These are phyloP conservation scores for Biscogniauxia sp. DNA, from an alignment of 2,329 filamentous ascomycete species.

Conservation along the genomic window DNA sequence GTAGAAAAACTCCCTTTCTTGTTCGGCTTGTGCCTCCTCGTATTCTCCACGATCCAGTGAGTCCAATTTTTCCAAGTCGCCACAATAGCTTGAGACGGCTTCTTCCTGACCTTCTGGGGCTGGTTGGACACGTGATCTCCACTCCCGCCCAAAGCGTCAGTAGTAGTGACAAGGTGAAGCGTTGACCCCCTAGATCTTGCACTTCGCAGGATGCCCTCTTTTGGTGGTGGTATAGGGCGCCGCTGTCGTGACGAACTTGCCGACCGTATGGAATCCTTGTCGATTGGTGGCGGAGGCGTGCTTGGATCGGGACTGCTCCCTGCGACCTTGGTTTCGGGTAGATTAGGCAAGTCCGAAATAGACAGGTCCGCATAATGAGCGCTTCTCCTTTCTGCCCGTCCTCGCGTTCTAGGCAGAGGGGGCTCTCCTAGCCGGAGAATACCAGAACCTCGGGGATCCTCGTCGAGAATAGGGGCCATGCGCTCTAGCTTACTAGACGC, in stretches of 20 bases:
- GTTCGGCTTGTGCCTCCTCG: conserved; percentile 49
- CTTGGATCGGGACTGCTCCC: conserved; percentile 46
- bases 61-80: conserved; percentile 64
- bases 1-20: conserved; percentile 56
- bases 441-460: conserved; percentile 62
- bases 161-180: conserved; percentile 76
- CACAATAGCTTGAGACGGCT: conserved; percentile 57
- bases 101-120: conserved; percentile 51
- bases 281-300: conserved; percentile 67
- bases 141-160: conserved; percentile 45
- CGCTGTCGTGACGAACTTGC: conserved; percentile 75
- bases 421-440: conserved; percentile 43
- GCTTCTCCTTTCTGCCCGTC: conserved; percentile 74
- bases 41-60: conserved; percentile 61
- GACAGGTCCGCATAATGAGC: conserved; percentile 62
- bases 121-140: conserved; percentile 25
- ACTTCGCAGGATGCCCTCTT: conserved; percentile 69
- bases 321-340: conserved; percentile 60
- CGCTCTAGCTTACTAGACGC: conserved; percentile 85
- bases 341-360: conserved; percentile 71
- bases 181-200: conserved; percentile 79
- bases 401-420: conserved; percentile 64
- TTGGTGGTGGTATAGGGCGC: conserved; percentile 77
- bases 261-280: conserved; percentile 75
- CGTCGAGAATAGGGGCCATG: conserved; percentile 71